These are phyloP conservation scores for Oropetium thomaeum DNA, from an alignment of 176 grass and related monocot genomes.

Conservation along the genomic window DNA sequence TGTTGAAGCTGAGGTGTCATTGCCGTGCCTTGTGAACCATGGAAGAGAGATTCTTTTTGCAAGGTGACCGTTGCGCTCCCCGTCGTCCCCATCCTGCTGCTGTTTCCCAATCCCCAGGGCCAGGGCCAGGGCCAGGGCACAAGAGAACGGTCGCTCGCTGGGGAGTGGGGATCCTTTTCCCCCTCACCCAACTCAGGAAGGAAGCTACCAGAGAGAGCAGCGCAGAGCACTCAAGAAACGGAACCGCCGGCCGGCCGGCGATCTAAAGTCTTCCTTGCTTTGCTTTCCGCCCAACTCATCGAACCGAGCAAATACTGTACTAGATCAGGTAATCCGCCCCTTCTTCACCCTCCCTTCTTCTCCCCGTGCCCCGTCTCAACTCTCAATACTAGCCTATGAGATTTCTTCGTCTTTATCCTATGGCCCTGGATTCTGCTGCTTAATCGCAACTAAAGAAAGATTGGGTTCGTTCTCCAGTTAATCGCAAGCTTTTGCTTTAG, in stretches of 20 bases:
- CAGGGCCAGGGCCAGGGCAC: too few species aligned
- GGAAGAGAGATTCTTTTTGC: background rate
- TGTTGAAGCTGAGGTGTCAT: too few species aligned
- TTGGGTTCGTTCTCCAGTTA: too few species aligned
- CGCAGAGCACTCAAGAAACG: background rate
- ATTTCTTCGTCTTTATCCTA: too few species aligned
- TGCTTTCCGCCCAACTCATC: background rate
- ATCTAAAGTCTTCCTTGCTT: background rate
- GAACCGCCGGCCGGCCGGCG: background rate
- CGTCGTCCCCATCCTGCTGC: too few species aligned
- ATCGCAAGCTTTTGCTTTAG: too few species aligned
- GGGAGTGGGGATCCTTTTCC: too few species aligned
- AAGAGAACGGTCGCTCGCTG: too few species aligned
- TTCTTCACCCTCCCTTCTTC: background rate
- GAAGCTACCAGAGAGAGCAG: background rate
- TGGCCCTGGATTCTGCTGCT: too few species aligned
- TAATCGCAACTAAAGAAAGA: too few species aligned
- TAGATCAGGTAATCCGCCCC: background rate
- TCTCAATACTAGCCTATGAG: background rate
- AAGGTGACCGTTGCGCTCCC: slow-evolving; percentile 2
- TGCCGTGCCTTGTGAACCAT: too few species aligned
- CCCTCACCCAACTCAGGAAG: background rate
- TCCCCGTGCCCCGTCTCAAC: background rate
- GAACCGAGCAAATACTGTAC: background rate
- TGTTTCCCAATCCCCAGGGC: too few species aligned